Base-by-base conservation (phyloP, 2,329 filamentous ascomycete species). In the Colletotrichum coccodes region DNA sequence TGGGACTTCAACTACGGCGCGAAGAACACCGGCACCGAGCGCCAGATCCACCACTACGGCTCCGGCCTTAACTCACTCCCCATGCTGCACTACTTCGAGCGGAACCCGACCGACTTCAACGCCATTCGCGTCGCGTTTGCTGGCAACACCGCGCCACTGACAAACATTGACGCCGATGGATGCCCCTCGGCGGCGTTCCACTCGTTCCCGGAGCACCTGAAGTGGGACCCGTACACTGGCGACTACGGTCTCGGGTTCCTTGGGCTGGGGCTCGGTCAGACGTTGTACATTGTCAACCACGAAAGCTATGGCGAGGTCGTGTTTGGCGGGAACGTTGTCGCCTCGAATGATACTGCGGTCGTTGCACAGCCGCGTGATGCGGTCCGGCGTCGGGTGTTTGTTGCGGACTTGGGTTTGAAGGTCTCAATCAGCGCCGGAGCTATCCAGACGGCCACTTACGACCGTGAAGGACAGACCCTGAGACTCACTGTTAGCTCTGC, bases 1-100 rank as follows among this genome's bases (percentile, higher is more conserved):
- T 90, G 88, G 88, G 88, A 90, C 72, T 88, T 68, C 53, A 58
- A 65, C 47, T 68, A 65, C 61, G 81, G 75, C 8, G 82, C 80
- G 28, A 84, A 84, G 67, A 77, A 84, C 6, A 60, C 73, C 5
- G 75, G 79, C 12, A 83, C 83, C 32, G 83, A 85, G 72, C 80
- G 83, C 4, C 85, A 87, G 75, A 84, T 89, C 66, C 88, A 90
- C 72, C 88, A 90, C 76, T 90, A 90, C 71, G 87, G 87, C 21
- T 89, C 86, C 0, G 85, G 81, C 0, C 83, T 90, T 6, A 90
- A 90, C 74, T 82, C 87, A 0, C 81, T 88, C 0, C 86, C 87
- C 1, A 78, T 89, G 2, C 82, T 90, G 3, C 81, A 82, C 2
- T 79, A 83, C 4, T 90, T 85, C 76, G 84, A 86, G 40, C 73